These are phyloP conservation scores for Lobosporangium transversale DNA, from an alignment of 192 early-diverging fungal species.

Conservation along the genomic window DNA sequence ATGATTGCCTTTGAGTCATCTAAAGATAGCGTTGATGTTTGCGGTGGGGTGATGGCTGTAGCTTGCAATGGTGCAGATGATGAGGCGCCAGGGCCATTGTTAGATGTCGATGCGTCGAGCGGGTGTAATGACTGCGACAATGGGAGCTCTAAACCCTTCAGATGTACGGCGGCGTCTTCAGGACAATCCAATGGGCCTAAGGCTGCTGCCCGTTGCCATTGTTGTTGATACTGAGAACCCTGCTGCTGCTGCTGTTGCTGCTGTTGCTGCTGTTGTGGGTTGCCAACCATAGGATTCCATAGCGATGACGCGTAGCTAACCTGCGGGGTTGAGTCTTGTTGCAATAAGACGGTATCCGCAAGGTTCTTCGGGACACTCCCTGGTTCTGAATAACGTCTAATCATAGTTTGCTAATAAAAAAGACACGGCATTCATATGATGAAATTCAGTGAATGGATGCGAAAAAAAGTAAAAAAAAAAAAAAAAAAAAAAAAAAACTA, in stretches of 20 bases:
- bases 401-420: slow-evolving; percentile 2
- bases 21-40: not conserved
- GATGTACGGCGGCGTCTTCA: not conserved
- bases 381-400: slow-evolving; percentile 42
- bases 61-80: no score
- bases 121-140: slow-evolving; percentile 11
- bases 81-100: not conserved
- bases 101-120: not conserved
- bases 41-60: not conserved
- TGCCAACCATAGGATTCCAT: no score
- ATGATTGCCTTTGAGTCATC: no score
- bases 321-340: no score
- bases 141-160: not conserved
- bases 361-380: not conserved
- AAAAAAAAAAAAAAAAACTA: not conserved
- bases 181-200: not conserved
- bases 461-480: not conserved
- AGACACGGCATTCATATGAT: no score
- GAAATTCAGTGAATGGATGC: no score
- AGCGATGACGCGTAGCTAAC: no score
- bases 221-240: not conserved
- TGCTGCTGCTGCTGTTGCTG: no score
- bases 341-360: not conserved
- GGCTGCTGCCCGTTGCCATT: not conserved
- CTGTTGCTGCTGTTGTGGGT: no score